A percentile compares a stretch with the other conserved stretches of the same genome.
Evolutionary conservation across 1,284 basidiomycete species (phyloP).

Genomic region (Moniliophthora roreri): DNA sequence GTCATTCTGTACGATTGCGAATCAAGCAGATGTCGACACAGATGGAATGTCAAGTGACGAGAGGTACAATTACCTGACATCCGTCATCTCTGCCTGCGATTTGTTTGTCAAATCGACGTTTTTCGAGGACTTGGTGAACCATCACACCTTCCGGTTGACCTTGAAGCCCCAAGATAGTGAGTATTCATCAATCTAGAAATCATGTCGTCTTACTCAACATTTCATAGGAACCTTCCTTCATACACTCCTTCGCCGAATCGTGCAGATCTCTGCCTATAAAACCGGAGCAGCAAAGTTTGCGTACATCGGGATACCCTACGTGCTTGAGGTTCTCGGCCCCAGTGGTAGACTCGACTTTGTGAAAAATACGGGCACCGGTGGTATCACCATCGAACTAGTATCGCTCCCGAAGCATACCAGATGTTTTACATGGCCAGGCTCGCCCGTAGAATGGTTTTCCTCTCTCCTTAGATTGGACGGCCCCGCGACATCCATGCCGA

Average conservation of each 20-base stretch:
- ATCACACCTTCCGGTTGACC: conserved; percentile 7
- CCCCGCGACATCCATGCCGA: not conserved
- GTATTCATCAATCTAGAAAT: not conserved
- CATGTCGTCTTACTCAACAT: not conserved
- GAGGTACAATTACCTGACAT: conserved; percentile 8
- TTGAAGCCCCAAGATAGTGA: conserved; percentile 12
- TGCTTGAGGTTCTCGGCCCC: not conserved
- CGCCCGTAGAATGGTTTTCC: too few relatives aligned
- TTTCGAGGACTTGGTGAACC: conserved; percentile 11
- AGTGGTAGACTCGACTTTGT: not conserved
- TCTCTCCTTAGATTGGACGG: too few relatives aligned
- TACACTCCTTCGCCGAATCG: conserved; percentile 11
- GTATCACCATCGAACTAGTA: too few relatives aligned
- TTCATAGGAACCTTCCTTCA: conserved; percentile 12
- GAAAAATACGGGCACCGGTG: not conserved
- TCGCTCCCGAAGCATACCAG: too few relatives aligned
- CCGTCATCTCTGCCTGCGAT: conserved; percentile 13
- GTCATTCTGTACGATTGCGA: conserved; percentile 10
- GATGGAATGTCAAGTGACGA: conserved; percentile 4
- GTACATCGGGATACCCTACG: conserved; percentile 8
- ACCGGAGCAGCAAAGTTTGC: conserved; percentile 13
- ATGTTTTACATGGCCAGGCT: too few relatives aligned
- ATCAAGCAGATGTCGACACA: conserved; percentile 1
- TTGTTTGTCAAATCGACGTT: conserved; percentile 14
- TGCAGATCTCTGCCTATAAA: conserved; percentile 15